Base-by-base conservation (phyloP, 1,139 yeast species). In the Sugiyamaella castrensis region DNA sequence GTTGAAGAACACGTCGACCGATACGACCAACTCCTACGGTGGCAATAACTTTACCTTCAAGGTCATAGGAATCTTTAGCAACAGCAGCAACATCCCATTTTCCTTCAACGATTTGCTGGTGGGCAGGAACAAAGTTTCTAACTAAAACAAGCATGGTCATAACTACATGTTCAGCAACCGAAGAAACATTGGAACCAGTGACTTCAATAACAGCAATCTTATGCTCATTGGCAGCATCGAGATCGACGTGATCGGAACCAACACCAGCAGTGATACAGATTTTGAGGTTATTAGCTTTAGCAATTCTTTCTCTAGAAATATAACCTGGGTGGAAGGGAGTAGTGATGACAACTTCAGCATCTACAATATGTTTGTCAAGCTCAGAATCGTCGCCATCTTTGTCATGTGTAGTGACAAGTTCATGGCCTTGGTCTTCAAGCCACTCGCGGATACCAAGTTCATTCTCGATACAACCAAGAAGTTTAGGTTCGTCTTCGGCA, bases 241-340 rank as follows among this genome's bases (percentile, higher is more conserved):
- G 75, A 61, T 84, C 92, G 55, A 84, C 74, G 67, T 84, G 92
- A 65, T 84, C 94, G n/a, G 87, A 81, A 7, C 94, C 94, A 54
- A 85, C 89, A 57, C 92, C 92, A 5, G 92, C 92, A 46, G 91
- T 85, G 59, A 84, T 73, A 55, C 84, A 74, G 50, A 82, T 66
- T 71, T 84, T 84, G 69, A 85, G 75, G 53, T 84, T 83, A 61
- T 82, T 81, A 40, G 92, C 91, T 62, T 79, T 77, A 46, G 71
- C 80, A 55, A 85, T 74, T 60, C 92, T 74, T 60, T 80, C 82
- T 52, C 72, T 72, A 44, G 84, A 79, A 63, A 85, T 73, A 68
- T 85, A 85, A 32, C 83, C 92, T 6, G 94, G 92, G 71, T 77
- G 87, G 73, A 85, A 85, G 6, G 94, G 92, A 19, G 91, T 84